phyloP scores from a whole-genome alignment of 345 rosid species.

The Syzygium grande region DNA sequence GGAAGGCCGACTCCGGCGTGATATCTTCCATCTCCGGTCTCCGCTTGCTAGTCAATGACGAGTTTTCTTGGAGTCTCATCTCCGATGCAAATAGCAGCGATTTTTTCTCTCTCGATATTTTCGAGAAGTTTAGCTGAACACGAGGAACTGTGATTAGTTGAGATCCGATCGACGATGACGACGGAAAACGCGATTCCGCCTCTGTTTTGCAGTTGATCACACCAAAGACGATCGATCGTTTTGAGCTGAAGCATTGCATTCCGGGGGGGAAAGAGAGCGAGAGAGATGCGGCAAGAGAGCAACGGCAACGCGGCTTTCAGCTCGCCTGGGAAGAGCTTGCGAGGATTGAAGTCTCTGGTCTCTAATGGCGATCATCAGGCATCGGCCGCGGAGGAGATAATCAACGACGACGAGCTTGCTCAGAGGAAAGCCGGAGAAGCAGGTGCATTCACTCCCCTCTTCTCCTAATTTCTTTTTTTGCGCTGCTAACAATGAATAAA shows the following conservation, averaged over 20 bases:
- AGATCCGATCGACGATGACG: background rate
- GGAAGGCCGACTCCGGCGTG: background rate
- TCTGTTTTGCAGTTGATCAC: background rate
- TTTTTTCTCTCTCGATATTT: background rate
- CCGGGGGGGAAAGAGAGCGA: background rate
- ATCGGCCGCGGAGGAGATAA: constrained; percentile 24
- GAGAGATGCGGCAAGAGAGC: constrained; percentile 63
- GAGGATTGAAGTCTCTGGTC: constrained; percentile 42
- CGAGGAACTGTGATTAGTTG: background rate
- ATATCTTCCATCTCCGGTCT: background rate
- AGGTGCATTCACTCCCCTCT: constrained; percentile 26
- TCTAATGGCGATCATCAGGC: constrained; percentile 18
- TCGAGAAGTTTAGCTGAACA: background rate
- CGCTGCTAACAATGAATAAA: background rate
- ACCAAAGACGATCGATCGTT: background rate
- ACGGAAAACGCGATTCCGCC: background rate
- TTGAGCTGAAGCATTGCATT: background rate
- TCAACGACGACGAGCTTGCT: constrained; percentile 71
- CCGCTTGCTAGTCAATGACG: background rate
- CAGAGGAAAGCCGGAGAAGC: constrained; percentile 96
- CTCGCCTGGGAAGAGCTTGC: constrained; percentile 47
- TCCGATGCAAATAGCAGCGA: background rate
- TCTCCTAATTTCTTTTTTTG: background rate
- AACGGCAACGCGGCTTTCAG: constrained; percentile 7
- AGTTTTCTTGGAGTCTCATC: background rate